A percentile compares a stretch with the other conserved stretches of the same genome.
phyloP scores from a whole-genome alignment of 345 rosid genomes.

The Ceriops zippeliana region DNA sequence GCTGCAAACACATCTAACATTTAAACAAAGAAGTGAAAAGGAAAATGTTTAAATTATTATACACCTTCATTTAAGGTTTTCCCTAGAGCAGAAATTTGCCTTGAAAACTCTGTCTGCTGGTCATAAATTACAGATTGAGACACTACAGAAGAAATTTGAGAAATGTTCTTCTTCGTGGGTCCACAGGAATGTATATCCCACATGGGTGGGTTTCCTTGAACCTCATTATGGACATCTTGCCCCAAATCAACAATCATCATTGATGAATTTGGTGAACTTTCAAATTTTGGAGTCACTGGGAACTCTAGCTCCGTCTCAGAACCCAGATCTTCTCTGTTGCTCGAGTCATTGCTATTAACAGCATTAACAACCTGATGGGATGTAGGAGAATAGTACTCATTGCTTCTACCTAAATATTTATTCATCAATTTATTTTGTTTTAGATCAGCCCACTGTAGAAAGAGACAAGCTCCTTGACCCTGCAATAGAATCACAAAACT shows the following conservation, averaged over 20 bases:
- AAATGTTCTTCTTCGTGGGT: background rate
- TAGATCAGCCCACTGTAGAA: slow-evolving; percentile 29
- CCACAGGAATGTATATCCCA: background rate
- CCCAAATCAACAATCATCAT: background rate
- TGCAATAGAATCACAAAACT: slow-evolving; percentile 19
- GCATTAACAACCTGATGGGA: background rate
- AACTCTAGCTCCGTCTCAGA: background rate
- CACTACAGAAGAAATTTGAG: background rate
- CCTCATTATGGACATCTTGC: background rate
- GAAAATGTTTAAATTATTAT: background rate
- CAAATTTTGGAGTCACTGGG: background rate
- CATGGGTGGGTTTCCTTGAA: background rate
- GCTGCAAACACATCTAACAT: no score
- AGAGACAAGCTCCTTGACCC: slow-evolving; percentile 49
- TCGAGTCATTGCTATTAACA: background rate
- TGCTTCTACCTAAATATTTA: background rate
- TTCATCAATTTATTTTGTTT: background rate
- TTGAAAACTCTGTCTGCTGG: background rate
- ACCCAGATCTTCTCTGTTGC: background rate
- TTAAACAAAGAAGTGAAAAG: background rate
- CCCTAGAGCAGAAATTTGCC: slow-evolving; percentile 2
- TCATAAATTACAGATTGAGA: background rate
- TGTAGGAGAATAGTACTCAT: slow-evolving; percentile 2
- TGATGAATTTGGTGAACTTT: background rate
- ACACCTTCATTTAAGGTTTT: slow-evolving; percentile 11